A percentile compares a stretch with the other conserved stretches of the same genome.
Conservation (phyloP, 805 yeast genomes). For the Osmozyma mogii region DNA sequence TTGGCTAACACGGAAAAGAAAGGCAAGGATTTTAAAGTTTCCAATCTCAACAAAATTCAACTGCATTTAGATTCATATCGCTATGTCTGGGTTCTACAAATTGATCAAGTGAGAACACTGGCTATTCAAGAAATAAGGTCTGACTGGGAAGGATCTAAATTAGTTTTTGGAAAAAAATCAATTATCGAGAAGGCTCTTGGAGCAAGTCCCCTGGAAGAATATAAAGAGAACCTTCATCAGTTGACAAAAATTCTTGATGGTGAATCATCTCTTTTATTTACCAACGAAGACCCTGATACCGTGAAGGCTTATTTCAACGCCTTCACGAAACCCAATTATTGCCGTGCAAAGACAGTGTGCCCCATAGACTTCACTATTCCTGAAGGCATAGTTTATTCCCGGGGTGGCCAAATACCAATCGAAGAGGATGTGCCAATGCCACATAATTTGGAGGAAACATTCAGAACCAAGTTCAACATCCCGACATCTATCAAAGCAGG, state of each 20-base stretch:
- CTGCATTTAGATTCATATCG: constrained; percentile 67
- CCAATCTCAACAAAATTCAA: constrained; percentile 87
- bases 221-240: constrained; percentile 72
- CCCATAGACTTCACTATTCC: constrained; percentile 84
- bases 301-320: constrained; percentile 82
- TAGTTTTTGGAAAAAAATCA: constrained; percentile 86
- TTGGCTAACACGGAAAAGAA: constrained; percentile 94
- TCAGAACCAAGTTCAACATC: constrained; percentile 81
- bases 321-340: constrained; percentile 72
- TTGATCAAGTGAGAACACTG: constrained; percentile 92
- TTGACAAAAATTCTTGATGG: constrained; percentile 62
- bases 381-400: constrained; percentile 83
- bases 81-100: constrained; percentile 76
- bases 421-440: constrained; percentile 97
- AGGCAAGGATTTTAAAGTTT: constrained; percentile 85
- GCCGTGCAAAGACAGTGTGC: constrained; percentile 80
- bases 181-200: constrained; percentile 93
- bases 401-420: constrained; percentile 84
- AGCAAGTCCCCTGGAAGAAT: constrained; percentile 79
- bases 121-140: constrained; percentile 87
- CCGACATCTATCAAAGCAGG: constrained; percentile 91
- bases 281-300: constrained; percentile 82
- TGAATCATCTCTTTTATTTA: constrained; percentile 80
- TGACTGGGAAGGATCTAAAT: constrained; percentile 87
- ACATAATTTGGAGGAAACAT: constrained; percentile 88